Evolutionary conservation across 164 flowering plant genomes (phyloP).

Genomic region (Nymphaea colorata): DNA sequence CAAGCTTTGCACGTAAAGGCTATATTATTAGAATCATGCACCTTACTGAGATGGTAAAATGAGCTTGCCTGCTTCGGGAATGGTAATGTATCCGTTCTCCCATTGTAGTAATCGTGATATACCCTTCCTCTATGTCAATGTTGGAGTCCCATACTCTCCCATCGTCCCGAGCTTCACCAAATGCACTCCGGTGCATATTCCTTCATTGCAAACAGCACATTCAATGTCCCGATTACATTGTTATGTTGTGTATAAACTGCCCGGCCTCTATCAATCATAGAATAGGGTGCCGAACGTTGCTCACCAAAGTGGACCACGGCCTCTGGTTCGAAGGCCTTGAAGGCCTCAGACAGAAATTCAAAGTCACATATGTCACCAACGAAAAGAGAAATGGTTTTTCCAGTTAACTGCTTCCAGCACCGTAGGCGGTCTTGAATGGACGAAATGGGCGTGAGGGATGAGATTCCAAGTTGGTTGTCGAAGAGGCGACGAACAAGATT

Average conservation of each 20-base stretch:
- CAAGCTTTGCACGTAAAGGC: conserved; percentile 97
- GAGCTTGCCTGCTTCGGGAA: conserved; percentile 96
- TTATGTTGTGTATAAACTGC: conserved; percentile 89
- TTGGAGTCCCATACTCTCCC: conserved; percentile 99
- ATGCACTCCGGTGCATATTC: conserved; percentile 69
- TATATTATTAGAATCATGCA: conserved; percentile 80
- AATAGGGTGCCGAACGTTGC: conserved; percentile 95
- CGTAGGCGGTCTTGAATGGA: conserved; percentile 76
- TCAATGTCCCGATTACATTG: conserved; percentile 89
- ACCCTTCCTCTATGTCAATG: conserved; percentile 95
- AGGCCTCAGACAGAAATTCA: conserved; percentile 70
- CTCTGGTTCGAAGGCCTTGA: conserved; percentile 78
- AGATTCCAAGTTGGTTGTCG: conserved; percentile 90
- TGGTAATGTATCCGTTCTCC: conserved; percentile 92
- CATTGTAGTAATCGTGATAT: conserved; percentile 79
- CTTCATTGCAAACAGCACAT: conserved; percentile 87
- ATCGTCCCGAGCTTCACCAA: conserved; percentile 94
- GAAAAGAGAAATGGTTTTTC: conserved; percentile 55
- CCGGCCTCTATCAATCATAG: conserved; percentile 93
- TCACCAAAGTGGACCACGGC: conserved; percentile 96
- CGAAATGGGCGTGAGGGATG: conserved; percentile 79
- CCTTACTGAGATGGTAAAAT: conserved; percentile 77
- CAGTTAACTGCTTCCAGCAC: conserved; percentile 76
- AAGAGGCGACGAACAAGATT: conserved; percentile 81
- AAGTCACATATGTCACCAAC: conserved; percentile 92